Evolutionary conservation across 1,139 yeast species (phyloP).

Genomic region (Martiniozyma asiatica): DNA sequence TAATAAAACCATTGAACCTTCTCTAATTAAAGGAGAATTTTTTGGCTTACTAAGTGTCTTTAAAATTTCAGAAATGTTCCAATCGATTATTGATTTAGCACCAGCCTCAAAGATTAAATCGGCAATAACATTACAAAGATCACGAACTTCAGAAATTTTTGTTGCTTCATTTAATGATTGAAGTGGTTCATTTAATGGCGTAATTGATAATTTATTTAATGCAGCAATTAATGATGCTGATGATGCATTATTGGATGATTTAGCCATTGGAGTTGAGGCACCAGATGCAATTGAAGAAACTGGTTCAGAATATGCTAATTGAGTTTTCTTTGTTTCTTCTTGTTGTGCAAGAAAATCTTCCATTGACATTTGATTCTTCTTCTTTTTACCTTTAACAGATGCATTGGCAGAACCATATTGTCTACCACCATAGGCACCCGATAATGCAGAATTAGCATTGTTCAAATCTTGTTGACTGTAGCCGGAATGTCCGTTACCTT

Average conservation of each 20-base stretch:
- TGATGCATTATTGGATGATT: slow-evolving; percentile 21
- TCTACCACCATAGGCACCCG: too few species aligned
- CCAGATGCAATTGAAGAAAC: slow-evolving; percentile 19
- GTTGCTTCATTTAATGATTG: slow-evolving; percentile 43
- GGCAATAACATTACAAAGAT: slow-evolving; percentile 47
- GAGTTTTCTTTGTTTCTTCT: slow-evolving; percentile 8
- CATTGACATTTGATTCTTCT: slow-evolving; percentile 4
- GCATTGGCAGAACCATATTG: too few species aligned
- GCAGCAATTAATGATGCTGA: slow-evolving; percentile 55
- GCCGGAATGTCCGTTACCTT: slow-evolving; percentile 1
- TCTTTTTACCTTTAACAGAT: slow-evolving; percentile 2
- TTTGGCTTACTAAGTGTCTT: slow-evolving; percentile 62
- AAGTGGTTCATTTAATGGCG: slow-evolving; percentile 61
- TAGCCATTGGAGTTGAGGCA: slow-evolving; percentile 19
- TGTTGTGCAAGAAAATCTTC: slow-evolving; percentile 6
- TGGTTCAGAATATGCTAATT: too few species aligned
- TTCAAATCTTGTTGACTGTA: too few species aligned
- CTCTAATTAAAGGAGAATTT: slow-evolving; percentile 62
- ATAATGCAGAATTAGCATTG: too few species aligned
- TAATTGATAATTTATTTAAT: slow-evolving; percentile 47
- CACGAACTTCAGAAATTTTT: slow-evolving; percentile 53
- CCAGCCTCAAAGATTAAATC: slow-evolving; percentile 36
- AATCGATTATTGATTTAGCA: slow-evolving; percentile 41
- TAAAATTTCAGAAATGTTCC: slow-evolving; percentile 54
- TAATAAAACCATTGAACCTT: slow-evolving; percentile 56